Base-by-base conservation (phyloP, 805 yeast species). In the Wickerhamiella siamensis region DNA sequence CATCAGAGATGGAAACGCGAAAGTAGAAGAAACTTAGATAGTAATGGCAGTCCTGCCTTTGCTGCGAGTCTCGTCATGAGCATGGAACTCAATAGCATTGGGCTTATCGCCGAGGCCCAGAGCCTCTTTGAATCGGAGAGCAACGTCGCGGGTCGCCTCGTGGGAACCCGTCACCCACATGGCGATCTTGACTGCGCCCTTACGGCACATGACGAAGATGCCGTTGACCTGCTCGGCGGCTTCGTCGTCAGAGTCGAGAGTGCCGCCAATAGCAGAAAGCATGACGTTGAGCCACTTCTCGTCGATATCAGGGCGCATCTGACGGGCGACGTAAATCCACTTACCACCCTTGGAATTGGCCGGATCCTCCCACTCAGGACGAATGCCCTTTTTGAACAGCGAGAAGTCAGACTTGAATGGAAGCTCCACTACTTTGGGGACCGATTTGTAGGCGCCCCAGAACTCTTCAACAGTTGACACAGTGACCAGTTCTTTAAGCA, bases 361-460 rank as follows among this genome's bases (percentile, higher is more conserved):
- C 42, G 67, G 70, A 63, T 91, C 97, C 71, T 91, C 98, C 98
- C 98, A 91, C 71, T 91, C 97, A 43, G 98, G 98, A 63, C 83
- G 80, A 56, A 91, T 77, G 44, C 86, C 94, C 60, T 80, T 82
- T 67, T 88, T 81, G 71, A 91, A 91, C 57, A 88, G 75, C 62
- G 91, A 94, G 67, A 88, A 88, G 65, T 91, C 97, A 10, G 95
- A 82, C 64, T 79, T 83, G 56, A 79, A 59, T 53, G 97, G 97
- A 59, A 91, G 72, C 59, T 86, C 95, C 48, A 76, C 75, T 40
- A 94, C 95, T 54, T 76, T 77, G 51, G 97, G 97, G 54, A 91
- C 79, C 34, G 93, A 81, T 64, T 91, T 87, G 70, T 76, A 82
- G 51, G 88, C 80, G 20, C 97, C 98, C 98, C 98, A 91, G 69